A percentile compares a stretch with the other conserved stretches of the same genome.
These are phyloP conservation scores for Cicer bijugum DNA, from an alignment of 306 rosid genomes.

Conservation along the genomic window DNA sequence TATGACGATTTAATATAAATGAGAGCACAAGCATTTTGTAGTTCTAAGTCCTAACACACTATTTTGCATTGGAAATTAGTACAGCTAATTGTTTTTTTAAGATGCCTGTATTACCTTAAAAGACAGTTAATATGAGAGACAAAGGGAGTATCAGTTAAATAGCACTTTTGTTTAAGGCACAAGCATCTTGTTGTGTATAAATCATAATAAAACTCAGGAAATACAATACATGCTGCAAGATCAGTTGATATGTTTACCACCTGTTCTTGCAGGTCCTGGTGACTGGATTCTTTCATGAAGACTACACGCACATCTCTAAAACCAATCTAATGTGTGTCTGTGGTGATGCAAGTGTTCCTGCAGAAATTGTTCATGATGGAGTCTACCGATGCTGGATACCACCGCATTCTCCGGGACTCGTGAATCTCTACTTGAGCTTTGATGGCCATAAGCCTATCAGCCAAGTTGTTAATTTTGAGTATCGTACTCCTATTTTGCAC, in stretches of 20 bases:
- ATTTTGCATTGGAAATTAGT: no score
- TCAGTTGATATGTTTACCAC: conserved; percentile 33
- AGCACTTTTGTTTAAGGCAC: not conserved
- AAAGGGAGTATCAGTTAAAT: no score
- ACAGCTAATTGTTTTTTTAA: no score
- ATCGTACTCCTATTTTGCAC: conserved; percentile 62
- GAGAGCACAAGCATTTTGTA: no score
- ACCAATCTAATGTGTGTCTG: conserved; percentile 69
- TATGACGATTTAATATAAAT: no score
- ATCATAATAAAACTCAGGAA: not conserved
- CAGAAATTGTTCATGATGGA: conserved; percentile 80
- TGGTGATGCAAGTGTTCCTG: conserved; percentile 67
- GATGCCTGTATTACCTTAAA: no score
- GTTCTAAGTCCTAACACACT: no score
- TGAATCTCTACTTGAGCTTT: conserved; percentile 71
- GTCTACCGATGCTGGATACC: conserved; percentile 79
- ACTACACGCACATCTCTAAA: conserved; percentile 63
- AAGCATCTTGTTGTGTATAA: conserved; percentile 37
- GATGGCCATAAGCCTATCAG: conserved; percentile 90
- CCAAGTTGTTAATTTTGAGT: conserved; percentile 81
- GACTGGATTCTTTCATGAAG: conserved; percentile 70
- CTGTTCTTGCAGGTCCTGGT: conserved; percentile 70
- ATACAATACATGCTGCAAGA: conserved; percentile 20
- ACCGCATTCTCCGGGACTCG: conserved; percentile 65
- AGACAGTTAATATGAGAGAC: no score